Conservation (phyloP, 768 basidiomycete species). For the Leccinum imitatum region DNA sequence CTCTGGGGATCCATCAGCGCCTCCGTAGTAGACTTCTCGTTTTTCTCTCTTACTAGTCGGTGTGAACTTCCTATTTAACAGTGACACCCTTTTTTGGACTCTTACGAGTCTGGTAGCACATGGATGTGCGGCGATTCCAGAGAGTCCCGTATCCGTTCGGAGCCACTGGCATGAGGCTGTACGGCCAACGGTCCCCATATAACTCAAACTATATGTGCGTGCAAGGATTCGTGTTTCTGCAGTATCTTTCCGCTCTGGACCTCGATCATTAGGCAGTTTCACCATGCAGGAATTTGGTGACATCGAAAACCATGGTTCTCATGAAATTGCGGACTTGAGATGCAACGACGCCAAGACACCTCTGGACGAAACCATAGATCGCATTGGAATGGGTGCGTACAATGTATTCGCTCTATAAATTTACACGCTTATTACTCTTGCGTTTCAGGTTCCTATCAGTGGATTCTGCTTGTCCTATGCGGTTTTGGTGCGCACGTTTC, state of each 20-base stretch:
- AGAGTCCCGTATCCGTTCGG: not conserved
- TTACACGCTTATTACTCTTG: not conserved
- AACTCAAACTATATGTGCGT: no score
- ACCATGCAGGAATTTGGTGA: not conserved
- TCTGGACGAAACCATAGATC: conserved; percentile 85
- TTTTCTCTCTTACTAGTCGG: no score
- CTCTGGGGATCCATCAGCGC: no score
- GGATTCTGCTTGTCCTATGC: conserved; percentile 80
- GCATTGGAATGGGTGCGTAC: conserved; percentile 79
- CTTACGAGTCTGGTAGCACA: no score
- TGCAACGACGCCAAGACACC: conserved; percentile 49
- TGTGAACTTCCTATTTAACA: not conserved
- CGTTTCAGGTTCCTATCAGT: conserved; percentile 66
- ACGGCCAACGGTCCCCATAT: no score
- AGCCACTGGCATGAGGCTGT: no score
- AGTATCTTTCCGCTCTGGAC: not conserved
- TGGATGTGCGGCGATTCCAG: no score
- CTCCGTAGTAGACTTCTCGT: no score
- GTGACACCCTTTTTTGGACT: not conserved
- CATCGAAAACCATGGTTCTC: conserved; percentile 26
- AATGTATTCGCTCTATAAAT: no score
- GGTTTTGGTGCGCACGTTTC: conserved; percentile 69
- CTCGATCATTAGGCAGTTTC: not conserved
- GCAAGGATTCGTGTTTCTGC: not conserved
- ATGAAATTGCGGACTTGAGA: conserved; percentile 22